Conservation (phyloP, 179 eudicot species). For the Silene vulgaris region DNA sequence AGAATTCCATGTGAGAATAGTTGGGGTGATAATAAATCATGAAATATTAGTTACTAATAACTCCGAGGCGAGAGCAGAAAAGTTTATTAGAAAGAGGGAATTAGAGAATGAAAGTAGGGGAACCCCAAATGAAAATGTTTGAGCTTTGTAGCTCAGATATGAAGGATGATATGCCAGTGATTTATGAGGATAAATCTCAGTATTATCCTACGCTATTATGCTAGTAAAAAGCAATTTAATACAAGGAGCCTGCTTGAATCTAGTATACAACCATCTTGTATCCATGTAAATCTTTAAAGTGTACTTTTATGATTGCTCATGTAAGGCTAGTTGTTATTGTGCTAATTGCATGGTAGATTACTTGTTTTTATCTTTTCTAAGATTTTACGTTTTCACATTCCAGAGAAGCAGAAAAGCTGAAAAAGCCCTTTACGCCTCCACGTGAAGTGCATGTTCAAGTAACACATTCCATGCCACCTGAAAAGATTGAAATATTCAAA, state of each 20-base stretch:
- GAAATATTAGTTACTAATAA: background rate
- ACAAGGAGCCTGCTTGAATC: too few species aligned
- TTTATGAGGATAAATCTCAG: background rate
- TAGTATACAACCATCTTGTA: background rate
- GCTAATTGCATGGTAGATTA: background rate
- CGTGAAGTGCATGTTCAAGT: constrained; percentile 41
- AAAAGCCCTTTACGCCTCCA: constrained; percentile 36
- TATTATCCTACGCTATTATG: background rate
- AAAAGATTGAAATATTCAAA: constrained; percentile 37
- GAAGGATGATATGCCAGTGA: background rate
- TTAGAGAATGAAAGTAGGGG: background rate
- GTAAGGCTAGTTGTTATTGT: background rate
- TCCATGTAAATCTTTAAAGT: background rate
- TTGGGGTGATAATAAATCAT: background rate
- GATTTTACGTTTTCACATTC: constrained; percentile 11
- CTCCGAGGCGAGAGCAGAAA: background rate
- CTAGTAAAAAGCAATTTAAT: too few species aligned
- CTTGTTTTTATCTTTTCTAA: constrained; percentile 9
- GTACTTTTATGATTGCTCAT: constrained; percentile 5
- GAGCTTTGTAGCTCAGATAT: background rate
- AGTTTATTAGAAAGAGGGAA: background rate
- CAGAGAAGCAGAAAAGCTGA: constrained; percentile 29
- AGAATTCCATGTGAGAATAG: background rate
- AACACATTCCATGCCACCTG: constrained; percentile 42
- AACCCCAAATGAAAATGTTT: background rate